These are phyloP conservation scores for Aspergillus fructus DNA, from an alignment of 2,329 filamentous ascomycete genomes.

Conservation along the genomic window DNA sequence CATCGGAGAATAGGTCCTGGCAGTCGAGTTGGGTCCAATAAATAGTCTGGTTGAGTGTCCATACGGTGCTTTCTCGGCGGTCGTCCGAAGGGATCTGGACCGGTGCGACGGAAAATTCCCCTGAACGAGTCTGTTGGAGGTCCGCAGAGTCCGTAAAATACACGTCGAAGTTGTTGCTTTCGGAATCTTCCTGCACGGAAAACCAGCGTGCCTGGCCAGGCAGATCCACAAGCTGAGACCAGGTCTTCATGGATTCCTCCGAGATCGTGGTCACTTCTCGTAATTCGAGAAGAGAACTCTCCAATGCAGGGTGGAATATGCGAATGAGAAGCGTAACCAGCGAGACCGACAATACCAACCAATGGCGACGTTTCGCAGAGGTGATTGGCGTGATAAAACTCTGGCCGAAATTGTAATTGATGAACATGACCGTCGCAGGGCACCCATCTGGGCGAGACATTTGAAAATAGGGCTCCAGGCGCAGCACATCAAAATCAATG, in stretches of 20 bases:
- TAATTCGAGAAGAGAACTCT: slow-evolving; percentile 33
- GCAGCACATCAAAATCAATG: slow-evolving; percentile 51
- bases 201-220: slow-evolving; percentile 32
- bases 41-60: slow-evolving; percentile 33
- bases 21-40: slow-evolving; percentile 33
- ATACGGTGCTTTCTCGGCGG: slow-evolving; percentile 25
- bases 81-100: slow-evolving; percentile 29
- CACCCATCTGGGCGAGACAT: slow-evolving; percentile 33
- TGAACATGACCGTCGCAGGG: slow-evolving; percentile 33
- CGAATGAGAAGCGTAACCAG: slow-evolving; percentile 32
- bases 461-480: slow-evolving; percentile 51
- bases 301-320: slow-evolving; percentile 33
- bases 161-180: slow-evolving; percentile 22
- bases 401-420: slow-evolving; percentile 40
- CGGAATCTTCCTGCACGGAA: slow-evolving; percentile 26
- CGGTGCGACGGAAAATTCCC: slow-evolving; percentile 31
- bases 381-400: slow-evolving; percentile 34
- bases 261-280: slow-evolving; percentile 25
- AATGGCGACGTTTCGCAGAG: slow-evolving; percentile 31
- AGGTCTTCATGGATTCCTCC: slow-evolving; percentile 26
- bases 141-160: slow-evolving; percentile 18
- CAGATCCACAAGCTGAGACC: slow-evolving; percentile 29
- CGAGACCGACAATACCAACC: slow-evolving; percentile 33
- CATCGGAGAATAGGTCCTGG: slow-evolving; percentile 19
- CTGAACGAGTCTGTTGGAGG: slow-evolving; percentile 26